Conservation (phyloP, 441 rosid species). For the Raphanus hybrid region DNA sequence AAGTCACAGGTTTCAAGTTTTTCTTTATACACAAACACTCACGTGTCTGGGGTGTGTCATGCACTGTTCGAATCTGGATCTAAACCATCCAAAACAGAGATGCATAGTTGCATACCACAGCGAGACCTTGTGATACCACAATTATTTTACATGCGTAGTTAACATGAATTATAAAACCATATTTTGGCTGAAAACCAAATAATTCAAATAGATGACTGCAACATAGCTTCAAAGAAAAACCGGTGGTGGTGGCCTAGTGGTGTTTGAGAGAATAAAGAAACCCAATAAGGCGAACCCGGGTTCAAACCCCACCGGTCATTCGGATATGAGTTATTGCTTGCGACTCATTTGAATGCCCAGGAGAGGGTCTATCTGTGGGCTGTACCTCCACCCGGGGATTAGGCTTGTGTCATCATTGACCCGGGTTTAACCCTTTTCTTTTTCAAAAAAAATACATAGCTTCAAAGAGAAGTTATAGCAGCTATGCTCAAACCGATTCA, state of each 20-base stretch:
- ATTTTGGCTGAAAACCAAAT: background rate
- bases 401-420: no score
- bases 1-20: slow-evolving; percentile 22
- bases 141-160: background rate
- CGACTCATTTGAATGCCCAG: no score
- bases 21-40: slow-evolving; percentile 9
- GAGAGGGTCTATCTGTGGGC: no score
- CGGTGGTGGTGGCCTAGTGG: no score
- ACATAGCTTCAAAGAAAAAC: background rate
- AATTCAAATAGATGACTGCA: background rate
- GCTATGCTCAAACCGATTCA: background rate
- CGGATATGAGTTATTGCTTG: no score
- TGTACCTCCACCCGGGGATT: no score
- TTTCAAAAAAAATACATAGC: background rate
- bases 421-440: no score
- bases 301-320: no score
- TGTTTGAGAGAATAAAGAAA: no score
- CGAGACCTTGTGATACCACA: background rate
- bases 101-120: slow-evolving; percentile 6
- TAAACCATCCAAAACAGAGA: slow-evolving; percentile 8
- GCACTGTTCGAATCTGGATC: background rate
- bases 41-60: background rate
- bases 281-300: no score
- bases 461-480: background rate
- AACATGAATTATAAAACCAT: background rate